Evolutionary conservation across 2,329 filamentous ascomycete species (phyloP), one percentile per base, ranked within the genome.

Genomic region (Epichloe sp.): DNA sequence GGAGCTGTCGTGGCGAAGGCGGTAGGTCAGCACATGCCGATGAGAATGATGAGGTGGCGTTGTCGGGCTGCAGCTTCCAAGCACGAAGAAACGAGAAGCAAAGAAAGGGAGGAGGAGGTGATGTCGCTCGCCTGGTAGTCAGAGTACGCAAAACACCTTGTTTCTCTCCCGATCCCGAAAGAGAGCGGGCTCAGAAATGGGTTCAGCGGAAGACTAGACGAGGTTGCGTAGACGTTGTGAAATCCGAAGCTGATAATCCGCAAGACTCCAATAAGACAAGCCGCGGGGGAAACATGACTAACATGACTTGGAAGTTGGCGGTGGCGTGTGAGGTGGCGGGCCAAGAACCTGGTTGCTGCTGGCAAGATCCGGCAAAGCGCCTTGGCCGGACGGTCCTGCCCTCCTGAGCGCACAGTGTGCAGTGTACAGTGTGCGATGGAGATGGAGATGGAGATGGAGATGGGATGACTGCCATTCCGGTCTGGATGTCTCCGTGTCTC

Each of bases 11-110:
- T 49, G 52, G 52, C 49, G 36, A 51, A 47, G 11, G 4, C 14
- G 44, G 40, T 40, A 31, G 31, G 31, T 48, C 46, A 48, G 44
- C 17, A 38, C 52, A 53, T 53, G 49, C 49, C 46, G 52, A 43
- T 37, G 41, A 51, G 41, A 51, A 31, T 44, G 47, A 48, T 44
- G 44, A 42, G 34, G 52, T 51, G 52, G 45, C 52, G 52, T 38
- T 15, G 36, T 49, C 19, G 35, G 34, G 50, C 17, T 14, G 38
- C 46, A 17, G 47, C 12, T 17, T 11, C 36, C 42, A 31, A 40
- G 34, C 40, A 46, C 21, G 6, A 14, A 35, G 38, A 14, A n/a
- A 7, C 23, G 38, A 35, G 12, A 17, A 43, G 17, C 17, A 43
- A 21, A 43, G 21, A 43, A 23, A 5, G 19, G 19, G 11, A 5